These are phyloP conservation scores for Boletus subparvulus DNA, from an alignment of 768 basidiomycete species.

Conservation along the genomic window DNA sequence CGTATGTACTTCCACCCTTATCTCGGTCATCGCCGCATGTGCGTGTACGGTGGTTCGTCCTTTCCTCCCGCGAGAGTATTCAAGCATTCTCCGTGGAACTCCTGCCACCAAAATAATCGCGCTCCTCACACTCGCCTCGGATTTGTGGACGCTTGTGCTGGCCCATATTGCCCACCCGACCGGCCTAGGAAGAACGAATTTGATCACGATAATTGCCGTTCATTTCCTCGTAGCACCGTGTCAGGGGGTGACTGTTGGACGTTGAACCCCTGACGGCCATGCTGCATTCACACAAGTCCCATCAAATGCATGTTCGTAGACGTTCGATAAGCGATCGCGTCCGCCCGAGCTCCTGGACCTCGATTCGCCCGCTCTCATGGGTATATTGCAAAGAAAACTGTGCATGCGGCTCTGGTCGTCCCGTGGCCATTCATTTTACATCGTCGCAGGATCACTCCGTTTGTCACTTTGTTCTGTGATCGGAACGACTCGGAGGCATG, in stretches of 20 bases:
- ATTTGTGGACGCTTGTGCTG: no score
- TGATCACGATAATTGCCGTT: constrained; percentile 24
- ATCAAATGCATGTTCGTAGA: constrained; percentile 19
- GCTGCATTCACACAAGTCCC: constrained; percentile 21
- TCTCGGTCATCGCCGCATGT: constrained; percentile 21
- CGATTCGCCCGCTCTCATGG: neutral
- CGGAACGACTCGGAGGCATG: neutral
- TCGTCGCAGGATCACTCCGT: neutral
- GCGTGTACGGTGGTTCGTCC: neutral
- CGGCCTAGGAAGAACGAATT: constrained; percentile 11
- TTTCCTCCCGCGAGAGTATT: constrained; percentile 23
- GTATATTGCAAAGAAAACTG: neutral
- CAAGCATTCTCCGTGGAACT: neutral
- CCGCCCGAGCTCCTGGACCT: no score
- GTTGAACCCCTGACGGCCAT: constrained; percentile 24
- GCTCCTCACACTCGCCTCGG: neutral
- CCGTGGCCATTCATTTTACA: neutral
- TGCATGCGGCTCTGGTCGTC: neutral
- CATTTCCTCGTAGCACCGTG: constrained; percentile 18
- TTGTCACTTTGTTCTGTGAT: neutral
- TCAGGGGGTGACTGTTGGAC: constrained; percentile 7
- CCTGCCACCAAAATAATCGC: neutral
- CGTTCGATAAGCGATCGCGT: constrained; percentile 5
- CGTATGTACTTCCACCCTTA: constrained; percentile 13
- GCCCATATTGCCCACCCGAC: constrained; percentile 2